Evolutionary conservation across 2,329 filamentous ascomycete species (phyloP).

Genomic region (Claviceps africana): DNA sequence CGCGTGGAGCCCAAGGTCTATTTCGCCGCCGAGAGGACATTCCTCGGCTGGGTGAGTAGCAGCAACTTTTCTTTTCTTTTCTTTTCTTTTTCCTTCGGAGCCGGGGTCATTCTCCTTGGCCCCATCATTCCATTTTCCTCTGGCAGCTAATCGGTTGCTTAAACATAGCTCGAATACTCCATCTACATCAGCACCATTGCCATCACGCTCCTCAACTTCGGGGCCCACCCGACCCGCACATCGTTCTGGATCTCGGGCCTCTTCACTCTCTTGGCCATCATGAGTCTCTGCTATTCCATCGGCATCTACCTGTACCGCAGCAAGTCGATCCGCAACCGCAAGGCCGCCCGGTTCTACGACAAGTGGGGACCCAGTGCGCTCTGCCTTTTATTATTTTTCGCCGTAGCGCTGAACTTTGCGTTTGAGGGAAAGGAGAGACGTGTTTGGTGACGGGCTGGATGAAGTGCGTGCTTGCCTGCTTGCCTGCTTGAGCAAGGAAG

Average conservation of each 20-base stretch:
- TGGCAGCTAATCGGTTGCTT: conserved; percentile 5
- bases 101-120: no score
- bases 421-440: conserved; percentile 53
- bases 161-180: conserved; percentile 69
- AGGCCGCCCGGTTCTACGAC: conserved; percentile 85
- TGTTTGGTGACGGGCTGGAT: conserved; percentile 29
- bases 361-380: conserved; percentile 69
- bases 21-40: conserved; percentile 91
- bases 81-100: neutral
- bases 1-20: conserved; percentile 96
- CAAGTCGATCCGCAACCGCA: conserved; percentile 65
- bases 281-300: conserved; percentile 71
- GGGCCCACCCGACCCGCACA: conserved; percentile 38
- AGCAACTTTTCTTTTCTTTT: neutral
- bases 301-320: conserved; percentile 81
- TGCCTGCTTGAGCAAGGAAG: neutral
- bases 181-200: conserved; percentile 87
- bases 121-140: no score
- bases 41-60: conserved; percentile 68
- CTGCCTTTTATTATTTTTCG: conserved; percentile 57
- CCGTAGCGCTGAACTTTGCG: conserved; percentile 67
- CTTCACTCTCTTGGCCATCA: conserved; percentile 70
- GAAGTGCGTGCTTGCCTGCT: no score
- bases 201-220: conserved; percentile 71
- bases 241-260: conserved; percentile 57